Evolutionary conservation across 192 early-diverging fungal genomes (phyloP), one percentile per base, ranked within the genome.

Genomic region (Coemansia sp.): DNA sequence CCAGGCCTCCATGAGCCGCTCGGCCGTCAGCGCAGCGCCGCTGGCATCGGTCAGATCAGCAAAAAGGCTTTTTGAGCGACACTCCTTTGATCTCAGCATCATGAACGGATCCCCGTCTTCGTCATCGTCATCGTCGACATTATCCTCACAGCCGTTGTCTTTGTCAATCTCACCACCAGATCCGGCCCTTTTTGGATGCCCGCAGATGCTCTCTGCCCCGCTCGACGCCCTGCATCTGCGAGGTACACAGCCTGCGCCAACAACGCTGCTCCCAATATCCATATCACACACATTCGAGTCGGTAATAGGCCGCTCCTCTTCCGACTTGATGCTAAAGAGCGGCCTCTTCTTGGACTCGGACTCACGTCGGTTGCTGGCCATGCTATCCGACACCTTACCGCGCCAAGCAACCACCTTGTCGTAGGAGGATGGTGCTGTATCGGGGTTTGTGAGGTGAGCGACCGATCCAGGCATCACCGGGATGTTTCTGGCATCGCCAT

Each of bases 381-480:
- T 25, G 15, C 1, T 18, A 9, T 10, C 4, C 3, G 11, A 3
- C 17, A 5, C 13, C 34, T 23, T 22, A 5, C 44, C 20, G 24
- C 41, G 37, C 62, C 69, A 72, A 1, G 42, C 53, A 27, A 40
- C n/a, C 1, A 65, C 62, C 36, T 57, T 72, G 17, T 60, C 63
- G 23, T 25, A 29, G 13, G 41, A 30, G 7, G 62, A 61, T 17
- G 48, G 47, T 26, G 28, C 25, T 8, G 27, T 18, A 0, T 17
- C 29, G 2, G 32, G 46, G 0, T 18, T 39, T 17, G 45, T 54
- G 27, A 69, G 39, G 9, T 61, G 57, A 28, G 28, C 51, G 9
- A 72, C 51, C 0, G 69, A 72, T n/a, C 32, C 39, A 18, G 58
- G 62, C 69, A 65, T 72, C 11, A 46, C 51, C 9, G 50, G 55